phyloP scores from a whole-genome alignment of 148 eudicot genomes.

The Bassia scoparia region DNA sequence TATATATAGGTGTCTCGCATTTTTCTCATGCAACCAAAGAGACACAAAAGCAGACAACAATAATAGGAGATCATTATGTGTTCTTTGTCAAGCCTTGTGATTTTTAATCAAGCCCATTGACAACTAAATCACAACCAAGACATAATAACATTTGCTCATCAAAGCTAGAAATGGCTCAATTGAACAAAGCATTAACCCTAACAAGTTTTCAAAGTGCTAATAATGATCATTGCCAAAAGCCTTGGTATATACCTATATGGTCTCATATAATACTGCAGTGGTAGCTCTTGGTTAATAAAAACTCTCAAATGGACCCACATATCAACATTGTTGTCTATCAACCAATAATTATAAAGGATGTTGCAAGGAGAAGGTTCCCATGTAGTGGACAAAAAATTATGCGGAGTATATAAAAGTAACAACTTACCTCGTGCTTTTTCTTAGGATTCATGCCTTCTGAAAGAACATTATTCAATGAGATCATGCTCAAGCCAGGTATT shows the following conservation, averaged over 20 bases:
- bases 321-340: not conserved
- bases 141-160: no score
- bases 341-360: not conserved
- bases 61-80: not conserved
- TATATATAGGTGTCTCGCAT: not conserved
- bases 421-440: constrained; percentile 89
- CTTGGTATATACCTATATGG: no score
- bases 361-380: not conserved
- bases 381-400: not conserved
- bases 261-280: not conserved
- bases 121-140: no score
- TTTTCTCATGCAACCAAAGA: not conserved
- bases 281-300: no score
- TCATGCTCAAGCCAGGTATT: constrained; percentile 41
- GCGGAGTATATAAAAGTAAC: constrained; percentile 7
- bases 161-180: no score
- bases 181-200: no score
- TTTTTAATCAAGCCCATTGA: no score
- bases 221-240: no score
- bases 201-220: no score
- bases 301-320: no score
- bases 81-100: not conserved
- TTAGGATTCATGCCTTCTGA: constrained; percentile 85
- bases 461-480: constrained; percentile 56
- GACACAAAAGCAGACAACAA: not conserved